Percentiles rank a stretch among this genome's conserved stretches.
phyloP scores from a whole-genome alignment of 768 basidiomycete genomes.

The Mycena capillaripes region DNA sequence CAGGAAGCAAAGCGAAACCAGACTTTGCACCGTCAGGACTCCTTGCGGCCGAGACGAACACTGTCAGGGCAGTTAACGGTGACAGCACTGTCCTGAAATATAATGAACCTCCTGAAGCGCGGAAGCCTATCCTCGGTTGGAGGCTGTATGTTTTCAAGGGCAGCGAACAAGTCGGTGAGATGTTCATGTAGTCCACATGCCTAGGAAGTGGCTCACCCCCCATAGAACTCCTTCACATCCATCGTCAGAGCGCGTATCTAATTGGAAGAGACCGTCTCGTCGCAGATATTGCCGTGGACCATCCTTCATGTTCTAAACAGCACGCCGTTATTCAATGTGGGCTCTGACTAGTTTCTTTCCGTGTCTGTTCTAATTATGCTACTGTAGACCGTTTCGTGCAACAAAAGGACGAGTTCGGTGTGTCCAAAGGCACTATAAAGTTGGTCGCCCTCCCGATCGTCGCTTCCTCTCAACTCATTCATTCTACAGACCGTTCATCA shows the following conservation, averaged over 20 bases:
- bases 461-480: constrained; percentile 13
- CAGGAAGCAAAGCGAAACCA: constrained; percentile 81
- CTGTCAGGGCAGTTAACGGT: constrained; percentile 82
- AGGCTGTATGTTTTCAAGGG: constrained; percentile 98
- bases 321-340: constrained; percentile 96
- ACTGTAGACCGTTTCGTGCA: constrained; percentile 82
- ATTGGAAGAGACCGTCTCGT: constrained; percentile 92
- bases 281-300: constrained; percentile 89
- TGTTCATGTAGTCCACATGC: not conserved
- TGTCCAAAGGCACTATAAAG: constrained; percentile 86
- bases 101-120: constrained; percentile 97
- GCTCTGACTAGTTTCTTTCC: constrained; percentile 39
- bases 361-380: constrained; percentile 17
- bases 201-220: not conserved
- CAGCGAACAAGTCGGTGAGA: constrained; percentile 89
- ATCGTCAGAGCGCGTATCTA: constrained; percentile 94
- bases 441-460: constrained; percentile 54
- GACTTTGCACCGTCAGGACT: constrained; percentile 92
- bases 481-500: constrained; percentile 86
- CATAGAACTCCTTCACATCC: constrained; percentile 91
- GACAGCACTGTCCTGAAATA: constrained; percentile 92
- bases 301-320: constrained; percentile 98
- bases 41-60: constrained; percentile 96
- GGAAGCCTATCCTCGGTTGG: constrained; percentile 93
- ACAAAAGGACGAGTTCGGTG: constrained; percentile 91